These are phyloP conservation scores for Bidens hawaiensis DNA, from an alignment of 140 eudicot species.

Conservation along the genomic window DNA sequence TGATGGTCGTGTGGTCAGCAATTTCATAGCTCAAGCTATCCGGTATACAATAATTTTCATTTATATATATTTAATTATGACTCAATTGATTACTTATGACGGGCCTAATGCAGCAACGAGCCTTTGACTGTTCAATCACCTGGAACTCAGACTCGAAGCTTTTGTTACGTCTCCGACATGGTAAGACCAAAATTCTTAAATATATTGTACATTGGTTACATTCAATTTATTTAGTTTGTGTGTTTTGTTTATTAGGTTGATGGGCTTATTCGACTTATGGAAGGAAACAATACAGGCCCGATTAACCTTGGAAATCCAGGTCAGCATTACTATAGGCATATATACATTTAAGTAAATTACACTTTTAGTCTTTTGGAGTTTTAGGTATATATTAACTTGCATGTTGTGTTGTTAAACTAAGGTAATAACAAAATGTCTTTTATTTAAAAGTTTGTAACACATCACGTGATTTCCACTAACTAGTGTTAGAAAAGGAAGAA, in stretches of 20 bases:
- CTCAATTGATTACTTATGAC: neutral
- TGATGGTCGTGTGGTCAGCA: slow-evolving; percentile 99
- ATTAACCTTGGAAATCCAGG: slow-evolving; percentile 98
- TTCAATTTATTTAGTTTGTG: neutral
- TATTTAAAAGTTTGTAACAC: too few relatives aligned
- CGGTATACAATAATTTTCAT: slow-evolving; percentile 42
- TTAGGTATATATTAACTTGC: too few relatives aligned
- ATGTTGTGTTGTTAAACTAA: too few relatives aligned
- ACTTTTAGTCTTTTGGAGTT: too few relatives aligned
- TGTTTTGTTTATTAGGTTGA: slow-evolving; percentile 54
- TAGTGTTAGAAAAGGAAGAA: too few relatives aligned
- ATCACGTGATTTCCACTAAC: too few relatives aligned
- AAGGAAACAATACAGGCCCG: slow-evolving; percentile 92
- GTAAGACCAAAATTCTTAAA: slow-evolving; percentile 32
- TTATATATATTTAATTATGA: neutral
- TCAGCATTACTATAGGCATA: slow-evolving; percentile 10
- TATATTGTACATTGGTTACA: neutral
- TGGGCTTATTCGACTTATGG: slow-evolving; percentile 94
- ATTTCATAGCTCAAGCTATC: slow-evolving; percentile 93
- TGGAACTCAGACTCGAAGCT: slow-evolving; percentile 94
- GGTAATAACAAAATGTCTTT: too few relatives aligned
- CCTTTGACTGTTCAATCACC: slow-evolving; percentile 90
- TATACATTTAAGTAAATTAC: neutral
- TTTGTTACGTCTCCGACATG: slow-evolving; percentile 95
- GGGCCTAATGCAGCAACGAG: slow-evolving; percentile 47